These are phyloP conservation scores for Myriosclerotinia scirpicola DNA, from an alignment of 2,329 filamentous ascomycete genomes.

Conservation along the genomic window DNA sequence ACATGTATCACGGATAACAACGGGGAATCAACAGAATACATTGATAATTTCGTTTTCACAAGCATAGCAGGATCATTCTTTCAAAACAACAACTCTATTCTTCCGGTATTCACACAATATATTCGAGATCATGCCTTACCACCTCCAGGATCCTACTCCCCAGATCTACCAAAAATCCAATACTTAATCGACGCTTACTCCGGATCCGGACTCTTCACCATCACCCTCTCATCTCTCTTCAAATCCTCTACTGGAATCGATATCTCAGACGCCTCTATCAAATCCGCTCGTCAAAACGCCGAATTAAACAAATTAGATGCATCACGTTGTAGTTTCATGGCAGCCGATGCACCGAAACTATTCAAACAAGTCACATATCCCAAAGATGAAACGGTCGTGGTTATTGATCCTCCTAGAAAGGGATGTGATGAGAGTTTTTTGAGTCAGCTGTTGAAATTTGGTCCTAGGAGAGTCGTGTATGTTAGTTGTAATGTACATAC, in stretches of 20 bases:
- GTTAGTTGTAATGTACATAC: conserved; percentile 98
- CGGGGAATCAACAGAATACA: conserved; percentile 79
- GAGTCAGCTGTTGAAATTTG: conserved; percentile 73
- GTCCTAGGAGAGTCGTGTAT: conserved; percentile 79
- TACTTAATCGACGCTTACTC: conserved; percentile 98
- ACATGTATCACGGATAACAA: conserved; percentile 87
- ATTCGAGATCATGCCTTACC: conserved; percentile 77
- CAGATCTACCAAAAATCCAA: conserved; percentile 55
- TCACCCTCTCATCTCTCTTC: conserved; percentile 85
- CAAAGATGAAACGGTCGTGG: conserved; percentile 81
- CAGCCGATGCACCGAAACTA: conserved; percentile 80
- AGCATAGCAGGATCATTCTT: conserved; percentile 96
- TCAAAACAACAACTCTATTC: conserved; percentile 99
- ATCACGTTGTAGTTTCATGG: conserved; percentile 77
- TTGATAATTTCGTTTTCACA: conserved; percentile 77
- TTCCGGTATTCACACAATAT: conserved; percentile 81
- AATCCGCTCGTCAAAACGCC: conserved; percentile 77
- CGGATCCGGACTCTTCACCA: conserved; percentile 94
- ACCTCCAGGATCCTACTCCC: conserved; percentile 41
- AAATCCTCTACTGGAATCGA: conserved; percentile 86
- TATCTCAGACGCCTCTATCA: conserved; percentile 76
- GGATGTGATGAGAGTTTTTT: conserved; percentile 88
- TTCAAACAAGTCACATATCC: conserved; percentile 76
- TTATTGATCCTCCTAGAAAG: conserved; percentile 95
- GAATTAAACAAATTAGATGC: conserved; percentile 67